Conservation (phyloP, 495 filamentous ascomycete species). For the Cenococcum geophilum region DNA sequence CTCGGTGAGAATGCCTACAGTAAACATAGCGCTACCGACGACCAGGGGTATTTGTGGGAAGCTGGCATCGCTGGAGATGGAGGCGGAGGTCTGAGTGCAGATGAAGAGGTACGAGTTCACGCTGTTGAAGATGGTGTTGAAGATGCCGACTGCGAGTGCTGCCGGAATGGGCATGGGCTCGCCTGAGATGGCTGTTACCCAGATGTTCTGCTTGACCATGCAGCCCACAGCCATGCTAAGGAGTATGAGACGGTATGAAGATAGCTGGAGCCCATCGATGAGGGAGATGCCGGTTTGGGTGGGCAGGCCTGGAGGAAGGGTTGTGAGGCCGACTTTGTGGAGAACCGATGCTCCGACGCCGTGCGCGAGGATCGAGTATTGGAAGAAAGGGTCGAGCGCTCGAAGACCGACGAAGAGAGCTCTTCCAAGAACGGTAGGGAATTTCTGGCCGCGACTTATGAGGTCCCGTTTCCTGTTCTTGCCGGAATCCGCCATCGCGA, state of each 20-base stretch:
- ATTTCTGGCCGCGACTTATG: slow-evolving; percentile 34
- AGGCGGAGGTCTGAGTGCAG: slow-evolving; percentile 39
- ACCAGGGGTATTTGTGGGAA: slow-evolving; percentile 34
- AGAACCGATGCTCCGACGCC: slow-evolving; percentile 36
- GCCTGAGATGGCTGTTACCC: slow-evolving; percentile 18
- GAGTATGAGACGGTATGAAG: slow-evolving; percentile 42
- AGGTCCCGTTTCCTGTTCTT: slow-evolving; percentile 26
- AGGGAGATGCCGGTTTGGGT: slow-evolving; percentile 34
- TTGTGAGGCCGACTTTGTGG: slow-evolving; percentile 29
- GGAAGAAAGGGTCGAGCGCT: slow-evolving; percentile 50
- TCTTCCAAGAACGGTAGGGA: slow-evolving; percentile 45
- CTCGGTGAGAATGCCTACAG: slow-evolving; percentile 46
- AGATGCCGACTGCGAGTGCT: slow-evolving; percentile 20
- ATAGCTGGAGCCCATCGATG: slow-evolving; percentile 37
- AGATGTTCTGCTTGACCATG: slow-evolving; percentile 29
- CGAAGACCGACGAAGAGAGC: slow-evolving; percentile 54
- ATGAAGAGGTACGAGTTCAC: slow-evolving; percentile 45
- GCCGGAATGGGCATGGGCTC: slow-evolving; percentile 19
- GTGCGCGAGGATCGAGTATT: slow-evolving; percentile 47
- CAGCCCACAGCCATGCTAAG: slow-evolving; percentile 44
- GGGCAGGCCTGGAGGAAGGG: slow-evolving; percentile 34
- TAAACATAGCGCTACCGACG: slow-evolving; percentile 43
- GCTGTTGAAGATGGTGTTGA: slow-evolving; percentile 29
- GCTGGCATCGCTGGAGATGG: slow-evolving; percentile 21
- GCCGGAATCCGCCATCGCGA: slow-evolving; percentile 18